Evolutionary conservation across 805 yeast genomes (phyloP).

Genomic region (Maudiozyma turicensis): DNA sequence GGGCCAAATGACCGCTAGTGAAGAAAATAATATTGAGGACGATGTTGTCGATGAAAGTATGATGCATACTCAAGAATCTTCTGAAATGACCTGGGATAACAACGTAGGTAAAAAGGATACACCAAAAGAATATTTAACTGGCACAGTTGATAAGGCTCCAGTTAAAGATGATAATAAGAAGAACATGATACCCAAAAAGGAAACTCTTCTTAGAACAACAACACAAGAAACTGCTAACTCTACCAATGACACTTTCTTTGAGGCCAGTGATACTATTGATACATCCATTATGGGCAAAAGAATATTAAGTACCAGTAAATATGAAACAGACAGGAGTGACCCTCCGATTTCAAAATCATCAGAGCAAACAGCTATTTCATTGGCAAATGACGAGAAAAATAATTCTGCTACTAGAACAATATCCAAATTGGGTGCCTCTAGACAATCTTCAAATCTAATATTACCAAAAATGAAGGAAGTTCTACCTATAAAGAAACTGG

Average conservation of each 20-base stretch:
- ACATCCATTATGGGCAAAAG: not conserved
- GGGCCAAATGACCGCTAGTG: slow-evolving; percentile 7
- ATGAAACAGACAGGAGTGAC: not conserved
- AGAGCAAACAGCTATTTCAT: no score
- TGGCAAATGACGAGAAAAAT: no score
- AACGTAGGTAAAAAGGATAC: not conserved
- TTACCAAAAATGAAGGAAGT: not conserved
- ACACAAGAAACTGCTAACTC: not conserved
- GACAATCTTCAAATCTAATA: no score
- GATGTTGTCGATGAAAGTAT: not conserved
- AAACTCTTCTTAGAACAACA: not conserved
- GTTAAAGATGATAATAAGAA: not conserved
- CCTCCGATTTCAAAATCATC: not conserved
- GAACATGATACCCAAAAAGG: not conserved
- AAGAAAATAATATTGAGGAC: not conserved
- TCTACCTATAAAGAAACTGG: not conserved
- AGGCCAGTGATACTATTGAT: not conserved
- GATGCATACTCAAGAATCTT: not conserved
- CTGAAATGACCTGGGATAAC: not conserved
- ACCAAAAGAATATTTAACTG: not conserved
- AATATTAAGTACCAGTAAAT: not conserved
- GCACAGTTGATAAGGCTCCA: no score
- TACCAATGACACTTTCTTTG: not conserved
- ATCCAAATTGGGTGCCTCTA: no score
- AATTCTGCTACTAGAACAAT: no score